Evolutionary conservation across 805 yeast genomes (phyloP), one percentile per base, ranked within the genome.

Genomic region (Kazachstania africana): DNA sequence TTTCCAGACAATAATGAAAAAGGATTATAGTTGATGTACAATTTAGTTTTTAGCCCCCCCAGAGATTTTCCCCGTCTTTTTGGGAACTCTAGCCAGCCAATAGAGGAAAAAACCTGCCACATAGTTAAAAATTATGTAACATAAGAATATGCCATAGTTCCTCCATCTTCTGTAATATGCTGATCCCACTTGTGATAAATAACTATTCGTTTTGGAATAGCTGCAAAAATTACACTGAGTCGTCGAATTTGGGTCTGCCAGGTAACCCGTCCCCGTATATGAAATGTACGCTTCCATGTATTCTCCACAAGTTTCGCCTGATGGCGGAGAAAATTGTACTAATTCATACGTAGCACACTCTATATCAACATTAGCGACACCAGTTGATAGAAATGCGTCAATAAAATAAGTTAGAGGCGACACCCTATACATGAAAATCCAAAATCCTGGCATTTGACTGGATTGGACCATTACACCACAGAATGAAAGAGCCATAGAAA

Each of bases 361-460:
- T 24, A 76, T 71, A 0, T 43, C 31, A 3, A 62, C 59, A 38
- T 65, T 65, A 26, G 75, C 78, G 43, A 77, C 57, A 40, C 75
- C 80, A 28, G 69, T 59, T 23, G 72, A 55, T 31, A 78, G 48
- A 42, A 72, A 53, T 20, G 74, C 75, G 15, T 65, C 59, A 33
- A 79, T 60, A 59, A 77, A 65, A 44, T 78, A 80, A 1, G 84
- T 75, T 41, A 77, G 60, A 10, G 93, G 88, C 12, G 78, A 72
- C n/a, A 64, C 68, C 50, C 87, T 65, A 63, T 78, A 79, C 83
- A 79, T 75, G 63, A 78, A 80, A 27, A 68, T 60, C 87, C 88
- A 76, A 65, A 81, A 81, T n/a, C 83, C 73, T 15, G 81, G 81
- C 62, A 77, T 49, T 16, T 54, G 59, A 6, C 60, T 58, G 36